phyloP scores from a whole-genome alignment of 306 rosid species.

The Dalbergia cultrata region DNA sequence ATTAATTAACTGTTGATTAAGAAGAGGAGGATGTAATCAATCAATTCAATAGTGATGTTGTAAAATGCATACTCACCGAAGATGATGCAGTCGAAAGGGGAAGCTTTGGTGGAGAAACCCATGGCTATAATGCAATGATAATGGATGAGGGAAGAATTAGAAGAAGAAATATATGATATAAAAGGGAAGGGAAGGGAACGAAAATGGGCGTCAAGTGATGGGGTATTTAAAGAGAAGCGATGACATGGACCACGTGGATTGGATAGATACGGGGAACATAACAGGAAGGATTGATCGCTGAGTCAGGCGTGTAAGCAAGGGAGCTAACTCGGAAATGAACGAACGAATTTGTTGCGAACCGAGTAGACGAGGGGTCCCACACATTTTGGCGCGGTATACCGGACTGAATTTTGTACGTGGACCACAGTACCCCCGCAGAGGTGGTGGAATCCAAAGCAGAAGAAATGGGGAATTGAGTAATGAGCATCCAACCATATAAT shows the following conservation, averaged over 20 bases:
- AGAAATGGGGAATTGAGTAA: too few species aligned
- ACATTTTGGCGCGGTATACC: not conserved
- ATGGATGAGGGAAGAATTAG: too few species aligned
- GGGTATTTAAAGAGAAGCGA: not conserved
- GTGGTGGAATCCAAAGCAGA: too few species aligned
- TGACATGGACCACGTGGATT: slow-evolving; percentile 32
- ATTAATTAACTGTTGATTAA: too few species aligned
- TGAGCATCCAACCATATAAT: too few species aligned
- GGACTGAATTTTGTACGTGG: not conserved
- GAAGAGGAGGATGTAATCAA: too few species aligned
- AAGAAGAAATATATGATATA: not conserved
- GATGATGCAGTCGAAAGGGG: slow-evolving; percentile 61
- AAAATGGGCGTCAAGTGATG: not conserved
- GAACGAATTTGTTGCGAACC: slow-evolving; percentile 4
- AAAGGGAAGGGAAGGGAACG: not conserved
- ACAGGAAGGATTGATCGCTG: not conserved
- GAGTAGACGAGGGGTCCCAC: slow-evolving; percentile 47
- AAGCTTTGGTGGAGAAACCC: slow-evolving; percentile 48
- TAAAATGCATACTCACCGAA: slow-evolving; percentile 54
- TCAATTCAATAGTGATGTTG: not conserved
- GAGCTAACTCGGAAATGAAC: not conserved
- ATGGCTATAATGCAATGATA: slow-evolving; percentile 13
- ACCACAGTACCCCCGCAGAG: not conserved
- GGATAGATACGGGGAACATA: slow-evolving; percentile 9
- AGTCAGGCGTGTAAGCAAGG: slow-evolving; percentile 20